Evolutionary conservation across 129 eudicot genomes (phyloP), one percentile per base, ranked within the genome.

Genomic region (Chrysanthemum lavandulifolium): DNA sequence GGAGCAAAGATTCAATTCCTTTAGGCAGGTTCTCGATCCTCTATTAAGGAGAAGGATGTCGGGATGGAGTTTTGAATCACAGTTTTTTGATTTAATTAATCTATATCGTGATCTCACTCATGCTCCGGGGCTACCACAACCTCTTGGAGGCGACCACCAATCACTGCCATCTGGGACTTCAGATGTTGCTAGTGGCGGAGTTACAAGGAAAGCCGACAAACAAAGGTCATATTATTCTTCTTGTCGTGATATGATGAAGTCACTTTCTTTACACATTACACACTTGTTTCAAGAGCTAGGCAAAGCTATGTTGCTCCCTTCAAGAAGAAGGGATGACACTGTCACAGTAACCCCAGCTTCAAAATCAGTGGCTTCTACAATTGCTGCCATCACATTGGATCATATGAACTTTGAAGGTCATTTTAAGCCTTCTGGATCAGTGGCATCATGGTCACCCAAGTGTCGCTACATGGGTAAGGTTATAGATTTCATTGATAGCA

Each of bases 211-310:
- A 75, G 87, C 79, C 11, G 89, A 84, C 61, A 87, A 84, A 50
- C 96, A 89, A 80, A 88, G 81, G 67, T 86, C 95, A 0, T 80
- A 87, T 72, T 86, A 94, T 77, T 78, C 85, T 66, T 88, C 96
- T 74, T 88, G 96, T 75, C 78, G 91, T 79, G 97, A 94, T 76
- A 95, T 88, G 96, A 86, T 91, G 68, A 78, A 76, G 69, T 90
- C 97, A 49, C 81, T 95, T 50, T 84, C 97, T 18, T 78, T 87
- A 76, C 97, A 88, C 72, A 88, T 95, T 31, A 88, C 89, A 40
- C 88, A 88, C 86, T 74, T 95, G 90, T 90, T 95, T 84, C 97
- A 90, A 76, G 99, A 90, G 83, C 76, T 95, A 81, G 99, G 97
- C 15, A 95, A 95, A 82, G 88, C 84, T 10, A 90, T 91, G 97